Percentiles rank a stretch among this genome's conserved stretches.
phyloP scores from a whole-genome alignment of 2,329 filamentous ascomycete species.

The Teratosphaeria nubilosa region DNA sequence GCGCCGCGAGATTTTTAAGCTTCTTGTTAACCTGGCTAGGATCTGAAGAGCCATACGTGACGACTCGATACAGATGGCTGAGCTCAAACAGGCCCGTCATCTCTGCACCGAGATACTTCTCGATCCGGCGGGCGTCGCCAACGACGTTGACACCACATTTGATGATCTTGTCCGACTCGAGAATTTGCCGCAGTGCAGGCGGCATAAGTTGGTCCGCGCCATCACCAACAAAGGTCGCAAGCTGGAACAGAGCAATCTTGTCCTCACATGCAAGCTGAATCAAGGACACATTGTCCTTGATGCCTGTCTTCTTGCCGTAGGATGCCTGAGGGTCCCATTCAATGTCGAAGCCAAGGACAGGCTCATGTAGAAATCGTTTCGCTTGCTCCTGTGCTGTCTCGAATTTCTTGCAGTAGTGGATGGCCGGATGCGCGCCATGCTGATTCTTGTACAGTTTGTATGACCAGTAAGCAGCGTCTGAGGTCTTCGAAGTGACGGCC shows the following conservation, averaged over 20 bases:
- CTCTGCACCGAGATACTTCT: slow-evolving; percentile 54
- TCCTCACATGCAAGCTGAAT: slow-evolving; percentile 73
- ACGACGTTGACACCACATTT: slow-evolving; percentile 72
- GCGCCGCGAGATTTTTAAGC: slow-evolving; percentile 55
- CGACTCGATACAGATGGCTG: slow-evolving; percentile 68
- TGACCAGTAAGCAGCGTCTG: slow-evolving; percentile 44
- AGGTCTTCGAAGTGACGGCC: slow-evolving; percentile 17
- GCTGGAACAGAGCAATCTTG: slow-evolving; percentile 70
- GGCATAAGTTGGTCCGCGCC: slow-evolving; percentile 50
- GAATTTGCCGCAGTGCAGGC: slow-evolving; percentile 58
- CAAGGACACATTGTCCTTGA: slow-evolving; percentile 64
- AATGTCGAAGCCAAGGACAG: slow-evolving; percentile 76
- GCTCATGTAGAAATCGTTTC: slow-evolving; percentile 56
- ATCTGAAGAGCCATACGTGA: slow-evolving; percentile 53
- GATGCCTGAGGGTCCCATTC: slow-evolving; percentile 60
- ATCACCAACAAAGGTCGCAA: slow-evolving; percentile 47
- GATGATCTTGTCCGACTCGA: slow-evolving; percentile 58
- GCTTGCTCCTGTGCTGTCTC: slow-evolving; percentile 57
- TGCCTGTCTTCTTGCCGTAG: slow-evolving; percentile 28
- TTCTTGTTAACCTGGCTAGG: slow-evolving; percentile 53
- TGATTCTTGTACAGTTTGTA: slow-evolving; percentile 56
- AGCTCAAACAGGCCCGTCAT: slow-evolving; percentile 65
- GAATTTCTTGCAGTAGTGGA: slow-evolving; percentile 68
- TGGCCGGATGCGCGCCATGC: slow-evolving; percentile 45
- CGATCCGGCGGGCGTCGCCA: slow-evolving; percentile 55